phyloP scores from a whole-genome alignment of 805 yeast species.

The Ogataea zsoltii region DNA sequence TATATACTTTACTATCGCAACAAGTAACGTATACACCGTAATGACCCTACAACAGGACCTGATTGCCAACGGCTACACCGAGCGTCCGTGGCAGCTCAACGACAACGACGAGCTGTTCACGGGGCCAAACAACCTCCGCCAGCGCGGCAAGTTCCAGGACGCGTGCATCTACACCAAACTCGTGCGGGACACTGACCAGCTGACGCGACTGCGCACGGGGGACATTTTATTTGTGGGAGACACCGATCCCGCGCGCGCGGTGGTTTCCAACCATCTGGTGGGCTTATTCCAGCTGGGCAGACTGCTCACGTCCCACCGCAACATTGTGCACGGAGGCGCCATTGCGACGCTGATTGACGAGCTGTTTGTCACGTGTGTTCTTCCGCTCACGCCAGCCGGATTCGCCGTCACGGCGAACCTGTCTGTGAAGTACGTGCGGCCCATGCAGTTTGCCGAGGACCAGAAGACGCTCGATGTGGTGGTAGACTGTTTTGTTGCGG shows the following conservation, averaged over 20 bases:
- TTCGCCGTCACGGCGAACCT: constrained; percentile 54
- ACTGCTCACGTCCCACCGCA: constrained; percentile 46
- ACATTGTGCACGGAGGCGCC: constrained; percentile 54
- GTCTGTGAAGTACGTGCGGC: constrained; percentile 40
- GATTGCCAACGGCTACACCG: not conserved
- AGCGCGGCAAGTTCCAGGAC: constrained; percentile 20
- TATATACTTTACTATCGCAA: not conserved
- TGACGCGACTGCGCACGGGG: not conserved
- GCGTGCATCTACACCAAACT: constrained; percentile 23
- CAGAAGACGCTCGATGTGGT: constrained; percentile 20
- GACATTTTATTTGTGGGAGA: constrained; percentile 5
- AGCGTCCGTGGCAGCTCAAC: constrained; percentile 24
- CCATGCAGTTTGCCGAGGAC: constrained; percentile 20
- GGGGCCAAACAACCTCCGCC: constrained; percentile 28
- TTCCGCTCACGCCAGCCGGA: constrained; percentile 43
- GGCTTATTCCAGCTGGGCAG: constrained; percentile 49
- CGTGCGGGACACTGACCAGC: constrained; percentile 7
- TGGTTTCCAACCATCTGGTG: constrained; percentile 40
- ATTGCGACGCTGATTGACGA: constrained; percentile 56
- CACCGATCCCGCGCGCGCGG: not conserved
- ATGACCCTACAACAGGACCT: not conserved
- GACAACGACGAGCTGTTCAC: constrained; percentile 28
- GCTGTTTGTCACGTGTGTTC: constrained; percentile 51
- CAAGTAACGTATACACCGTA: not conserved
- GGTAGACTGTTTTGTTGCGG: constrained; percentile 25